These are phyloP conservation scores for Spongiforma sp. DNA, from an alignment of 1,284 basidiomycete genomes.

Conservation along the genomic window DNA sequence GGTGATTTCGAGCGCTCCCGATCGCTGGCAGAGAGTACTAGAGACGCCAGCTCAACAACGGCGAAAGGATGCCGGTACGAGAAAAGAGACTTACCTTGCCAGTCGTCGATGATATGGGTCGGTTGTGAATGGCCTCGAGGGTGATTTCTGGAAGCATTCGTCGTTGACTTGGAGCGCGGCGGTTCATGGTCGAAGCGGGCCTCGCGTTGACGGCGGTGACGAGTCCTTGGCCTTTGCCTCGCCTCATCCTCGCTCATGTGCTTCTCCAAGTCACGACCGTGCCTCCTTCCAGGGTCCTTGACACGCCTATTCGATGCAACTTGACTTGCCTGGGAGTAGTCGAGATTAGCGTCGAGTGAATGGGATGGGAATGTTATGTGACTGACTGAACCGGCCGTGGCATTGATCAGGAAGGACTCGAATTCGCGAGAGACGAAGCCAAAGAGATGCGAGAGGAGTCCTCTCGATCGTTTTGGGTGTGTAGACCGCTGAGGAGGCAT, in stretches of 20 bases:
- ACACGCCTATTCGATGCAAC: constrained; percentile 10
- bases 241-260: constrained; percentile 22
- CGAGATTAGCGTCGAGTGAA: constrained; percentile 9
- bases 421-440: constrained; percentile 73
- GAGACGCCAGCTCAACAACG: constrained; percentile 11
- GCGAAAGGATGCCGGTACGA: neutral
- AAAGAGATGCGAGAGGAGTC: constrained; percentile 68
- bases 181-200: constrained; percentile 12
- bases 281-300: constrained; percentile 12
- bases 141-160: constrained; percentile 10
- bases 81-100: constrained; percentile 25
- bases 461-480: constrained; percentile 22
- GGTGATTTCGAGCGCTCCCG: constrained; percentile 32
- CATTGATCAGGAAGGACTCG: constrained; percentile 69
- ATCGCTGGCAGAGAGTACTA: constrained; percentile 32
- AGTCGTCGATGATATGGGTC: constrained; percentile 11
- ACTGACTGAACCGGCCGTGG: constrained; percentile 49
- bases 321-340: constrained; percentile 20
- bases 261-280: constrained; percentile 9
- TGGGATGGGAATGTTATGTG: neutral
- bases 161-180: constrained; percentile 28
- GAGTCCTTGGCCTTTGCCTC: constrained; percentile 8
- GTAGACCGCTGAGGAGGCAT: constrained; percentile 22
- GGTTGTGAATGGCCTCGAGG: constrained; percentile 9
- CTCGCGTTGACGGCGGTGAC: constrained; percentile 15